Evolutionary conservation across 2,329 filamentous ascomycete genomes (phyloP).

Genomic region (Neonectria ditissima): DNA sequence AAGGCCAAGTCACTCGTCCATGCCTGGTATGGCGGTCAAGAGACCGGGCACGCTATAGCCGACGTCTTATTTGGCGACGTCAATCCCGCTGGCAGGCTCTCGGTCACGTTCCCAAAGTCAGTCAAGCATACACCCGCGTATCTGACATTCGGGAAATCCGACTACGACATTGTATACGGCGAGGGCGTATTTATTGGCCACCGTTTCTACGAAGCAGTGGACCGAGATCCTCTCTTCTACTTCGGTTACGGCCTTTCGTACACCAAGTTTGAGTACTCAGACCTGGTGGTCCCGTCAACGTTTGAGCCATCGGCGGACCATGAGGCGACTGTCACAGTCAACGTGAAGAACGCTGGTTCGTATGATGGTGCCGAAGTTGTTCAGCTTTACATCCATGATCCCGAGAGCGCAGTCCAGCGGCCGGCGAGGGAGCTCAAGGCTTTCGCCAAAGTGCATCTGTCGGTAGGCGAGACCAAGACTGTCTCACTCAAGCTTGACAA

Average conservation of each 20-base stretch:
- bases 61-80: constrained; percentile 42
- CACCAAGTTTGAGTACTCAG: constrained; percentile 69
- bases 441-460: too few relatives aligned
- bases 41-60: constrained; percentile 42
- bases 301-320: too few relatives aligned
- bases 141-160: constrained; percentile 74
- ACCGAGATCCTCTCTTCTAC: constrained; percentile 66
- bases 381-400: too few relatives aligned
- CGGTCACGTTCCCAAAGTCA: constrained; percentile 72
- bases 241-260: constrained; percentile 80
- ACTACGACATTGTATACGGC: constrained; percentile 74
- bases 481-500: too few relatives aligned
- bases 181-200: constrained; percentile 82
- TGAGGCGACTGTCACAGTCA: too few relatives aligned
- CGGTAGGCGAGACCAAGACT: too few relatives aligned
- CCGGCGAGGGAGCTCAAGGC: too few relatives aligned
- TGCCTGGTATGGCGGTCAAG: constrained; percentile 46
- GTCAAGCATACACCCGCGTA: constrained; percentile 77
- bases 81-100: constrained; percentile 66
- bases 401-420: too few relatives aligned
- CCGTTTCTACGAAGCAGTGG: constrained; percentile 70
- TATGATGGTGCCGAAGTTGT: too few relatives aligned
- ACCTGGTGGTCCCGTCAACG: too few relatives aligned
- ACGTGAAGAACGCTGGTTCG: too few relatives aligned
- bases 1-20: constrained; percentile 50